These are phyloP conservation scores for Pseudocercospora pini-densiflorae DNA, from an alignment of 2,329 filamentous ascomycete species.

Conservation along the genomic window DNA sequence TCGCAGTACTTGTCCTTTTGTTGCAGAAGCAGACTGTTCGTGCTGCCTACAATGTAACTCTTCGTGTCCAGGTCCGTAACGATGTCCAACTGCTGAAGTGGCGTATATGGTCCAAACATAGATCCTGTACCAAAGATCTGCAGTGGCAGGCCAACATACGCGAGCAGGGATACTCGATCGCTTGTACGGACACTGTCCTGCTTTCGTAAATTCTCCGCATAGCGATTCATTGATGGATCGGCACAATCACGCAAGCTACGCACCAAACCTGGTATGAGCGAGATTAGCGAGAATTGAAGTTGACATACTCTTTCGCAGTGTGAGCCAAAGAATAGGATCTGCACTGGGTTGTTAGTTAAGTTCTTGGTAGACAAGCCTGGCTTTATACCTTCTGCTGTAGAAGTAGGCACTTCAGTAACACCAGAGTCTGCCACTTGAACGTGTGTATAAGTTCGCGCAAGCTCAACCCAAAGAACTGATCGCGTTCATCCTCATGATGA, in stretches of 20 bases:
- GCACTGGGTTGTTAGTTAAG: conserved; percentile 20
- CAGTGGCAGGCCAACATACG: conserved; percentile 92
- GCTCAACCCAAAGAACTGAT: conserved; percentile 78
- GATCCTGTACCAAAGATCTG: conserved; percentile 97
- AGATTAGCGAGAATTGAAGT: conserved; percentile 97
- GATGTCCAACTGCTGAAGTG: conserved; percentile 91
- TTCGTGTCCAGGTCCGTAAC: conserved; percentile 93
- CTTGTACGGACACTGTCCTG: conserved; percentile 89
- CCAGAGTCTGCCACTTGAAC: conserved; percentile 92
- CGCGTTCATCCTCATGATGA: conserved; percentile 72
- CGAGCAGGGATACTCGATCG: conserved; percentile 84
- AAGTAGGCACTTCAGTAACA: conserved; percentile 90
- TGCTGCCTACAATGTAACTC: conserved; percentile 96
- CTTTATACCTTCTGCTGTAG: conserved; percentile 86
- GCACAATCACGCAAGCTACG: conserved; percentile 93
- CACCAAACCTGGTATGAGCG: conserved; percentile 89
- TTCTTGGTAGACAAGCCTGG: conserved; percentile 23
- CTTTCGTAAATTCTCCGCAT: conserved; percentile 74
- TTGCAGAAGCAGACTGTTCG: conserved; percentile 89
- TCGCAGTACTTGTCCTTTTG: conserved; percentile 97
- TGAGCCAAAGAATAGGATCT: conserved; percentile 99
- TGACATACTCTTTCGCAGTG: conserved; percentile 95
- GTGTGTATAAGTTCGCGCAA: conserved; percentile 83
- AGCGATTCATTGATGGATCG: conserved; percentile 86
- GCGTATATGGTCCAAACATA: conserved; percentile 95